These are phyloP conservation scores for Ramalina intermedia DNA, from an alignment of 495 filamentous ascomycete genomes.

Conservation along the genomic window DNA sequence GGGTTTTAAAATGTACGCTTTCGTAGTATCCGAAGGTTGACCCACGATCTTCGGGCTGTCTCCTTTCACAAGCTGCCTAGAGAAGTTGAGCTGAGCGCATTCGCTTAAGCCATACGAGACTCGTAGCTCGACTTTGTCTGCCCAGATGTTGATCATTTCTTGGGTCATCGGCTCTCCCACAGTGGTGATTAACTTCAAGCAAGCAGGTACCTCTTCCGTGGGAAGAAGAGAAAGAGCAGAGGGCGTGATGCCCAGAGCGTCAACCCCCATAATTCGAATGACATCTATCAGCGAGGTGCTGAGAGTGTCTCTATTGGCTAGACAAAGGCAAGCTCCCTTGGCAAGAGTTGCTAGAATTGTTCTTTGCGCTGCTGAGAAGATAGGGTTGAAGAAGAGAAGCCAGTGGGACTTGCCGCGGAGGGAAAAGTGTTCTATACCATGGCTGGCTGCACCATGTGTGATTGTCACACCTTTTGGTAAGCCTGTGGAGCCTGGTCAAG, in stretches of 20 bases:
- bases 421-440: constrained; percentile 1
- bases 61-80: not conserved
- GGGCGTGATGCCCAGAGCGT: constrained; percentile 31
- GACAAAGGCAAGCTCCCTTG: not conserved
- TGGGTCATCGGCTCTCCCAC: constrained; percentile 2
- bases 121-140: constrained; percentile 8
- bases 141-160: constrained; percentile 8
- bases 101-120: constrained; percentile 13
- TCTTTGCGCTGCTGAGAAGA: not conserved
- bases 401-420: constrained; percentile 3
- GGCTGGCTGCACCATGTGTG: not conserved
- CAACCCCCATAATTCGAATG: constrained; percentile 34
- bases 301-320: not conserved
- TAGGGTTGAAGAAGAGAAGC: constrained; percentile 13
- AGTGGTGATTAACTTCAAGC: not conserved
- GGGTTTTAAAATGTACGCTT: not conserved
- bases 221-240: constrained; percentile 19
- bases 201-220: constrained; percentile 10
- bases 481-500: constrained; percentile 9
- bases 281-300: constrained; percentile 32
- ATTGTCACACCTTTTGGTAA: not conserved
- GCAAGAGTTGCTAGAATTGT: not conserved
- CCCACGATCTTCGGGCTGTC: not conserved
- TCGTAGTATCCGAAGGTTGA: constrained; percentile 2
- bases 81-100: constrained; percentile 15